Evolutionary conservation across 495 filamentous ascomycete genomes (phyloP).

Genomic region (Penicillium mononematosum): DNA sequence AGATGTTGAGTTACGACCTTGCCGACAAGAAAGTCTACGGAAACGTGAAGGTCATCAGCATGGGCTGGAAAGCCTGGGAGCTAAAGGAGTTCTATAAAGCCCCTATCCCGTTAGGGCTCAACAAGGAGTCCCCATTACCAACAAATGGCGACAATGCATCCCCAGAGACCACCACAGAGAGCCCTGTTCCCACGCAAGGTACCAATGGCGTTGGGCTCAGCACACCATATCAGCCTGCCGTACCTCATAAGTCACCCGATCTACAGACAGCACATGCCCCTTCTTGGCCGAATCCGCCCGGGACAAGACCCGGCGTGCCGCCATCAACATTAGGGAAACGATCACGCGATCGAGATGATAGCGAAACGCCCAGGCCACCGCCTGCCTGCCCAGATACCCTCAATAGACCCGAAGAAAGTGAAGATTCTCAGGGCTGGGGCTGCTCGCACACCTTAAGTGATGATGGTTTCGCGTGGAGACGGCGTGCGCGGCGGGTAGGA

Average conservation of each 20-base stretch:
- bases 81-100: slow-evolving; percentile 40
- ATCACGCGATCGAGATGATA: slow-evolving; percentile 22
- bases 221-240: background rate
- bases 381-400: background rate
- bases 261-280: background rate
- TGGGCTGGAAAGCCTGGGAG: slow-evolving; percentile 43
- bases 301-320: background rate
- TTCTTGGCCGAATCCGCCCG: background rate
- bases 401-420: background rate
- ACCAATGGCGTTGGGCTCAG: background rate
- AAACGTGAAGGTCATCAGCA: slow-evolving; percentile 37
- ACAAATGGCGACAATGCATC: slow-evolving; percentile 3
- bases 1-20: slow-evolving; percentile 34
- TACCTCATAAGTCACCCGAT: background rate
- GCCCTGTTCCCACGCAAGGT: background rate
- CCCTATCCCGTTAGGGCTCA: slow-evolving; percentile 5
- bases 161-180: slow-evolving; percentile 1
- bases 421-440: background rate
- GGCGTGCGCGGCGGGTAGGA: slow-evolving; percentile 36
- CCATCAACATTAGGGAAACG: slow-evolving; percentile 33
- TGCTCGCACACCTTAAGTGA: slow-evolving; percentile 5
- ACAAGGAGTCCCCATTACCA: slow-evolving; percentile 18
- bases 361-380: background rate
- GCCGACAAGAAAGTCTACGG: slow-evolving; percentile 38
- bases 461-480: slow-evolving; percentile 30